These are phyloP conservation scores for Mortierella claussenii DNA, from an alignment of 192 early-diverging fungal genomes.

Conservation along the genomic window DNA sequence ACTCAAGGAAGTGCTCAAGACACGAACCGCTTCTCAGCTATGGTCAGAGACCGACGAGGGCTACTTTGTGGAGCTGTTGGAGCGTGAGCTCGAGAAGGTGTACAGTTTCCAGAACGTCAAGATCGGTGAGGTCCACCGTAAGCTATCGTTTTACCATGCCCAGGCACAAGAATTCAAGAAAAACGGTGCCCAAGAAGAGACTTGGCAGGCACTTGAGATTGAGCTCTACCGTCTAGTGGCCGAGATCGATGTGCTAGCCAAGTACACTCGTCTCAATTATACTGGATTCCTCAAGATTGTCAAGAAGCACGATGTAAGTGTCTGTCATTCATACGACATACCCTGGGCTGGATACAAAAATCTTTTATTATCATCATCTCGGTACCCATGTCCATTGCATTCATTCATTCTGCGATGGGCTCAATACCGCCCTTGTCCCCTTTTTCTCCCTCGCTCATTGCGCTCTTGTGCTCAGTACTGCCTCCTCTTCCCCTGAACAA, in stretches of 20 bases:
- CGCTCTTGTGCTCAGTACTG: too few species aligned
- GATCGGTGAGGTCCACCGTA: conserved; percentile 33
- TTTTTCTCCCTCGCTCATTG: too few species aligned
- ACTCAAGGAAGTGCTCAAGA: conserved; percentile 87
- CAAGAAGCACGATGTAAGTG: conserved; percentile 93
- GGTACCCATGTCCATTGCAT: too few species aligned
- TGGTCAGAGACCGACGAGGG: conserved; percentile 91
- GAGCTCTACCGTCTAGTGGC: conserved; percentile 79
- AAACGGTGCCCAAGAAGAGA: conserved; percentile 78
- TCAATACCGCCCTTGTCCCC: too few species aligned
- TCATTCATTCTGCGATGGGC: too few species aligned
- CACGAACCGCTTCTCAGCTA: conserved; percentile 64
- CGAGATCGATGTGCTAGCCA: conserved; percentile 81
- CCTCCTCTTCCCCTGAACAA: background rate
- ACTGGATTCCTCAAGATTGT: conserved; percentile 93
- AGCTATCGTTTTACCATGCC: conserved; percentile 30
- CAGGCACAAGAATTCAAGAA: conserved; percentile 80
- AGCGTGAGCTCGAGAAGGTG: conserved; percentile 92
- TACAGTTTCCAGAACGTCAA: conserved; percentile 32
- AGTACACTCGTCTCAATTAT: conserved; percentile 83
- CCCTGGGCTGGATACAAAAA: too few species aligned
- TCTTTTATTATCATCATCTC: background rate
- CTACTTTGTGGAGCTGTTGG: conserved; percentile 89
- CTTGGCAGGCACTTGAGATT: conserved; percentile 71
- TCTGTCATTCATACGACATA: background rate